Base-by-base conservation (phyloP, 345 rosid species). In the Mangifera indica region DNA sequence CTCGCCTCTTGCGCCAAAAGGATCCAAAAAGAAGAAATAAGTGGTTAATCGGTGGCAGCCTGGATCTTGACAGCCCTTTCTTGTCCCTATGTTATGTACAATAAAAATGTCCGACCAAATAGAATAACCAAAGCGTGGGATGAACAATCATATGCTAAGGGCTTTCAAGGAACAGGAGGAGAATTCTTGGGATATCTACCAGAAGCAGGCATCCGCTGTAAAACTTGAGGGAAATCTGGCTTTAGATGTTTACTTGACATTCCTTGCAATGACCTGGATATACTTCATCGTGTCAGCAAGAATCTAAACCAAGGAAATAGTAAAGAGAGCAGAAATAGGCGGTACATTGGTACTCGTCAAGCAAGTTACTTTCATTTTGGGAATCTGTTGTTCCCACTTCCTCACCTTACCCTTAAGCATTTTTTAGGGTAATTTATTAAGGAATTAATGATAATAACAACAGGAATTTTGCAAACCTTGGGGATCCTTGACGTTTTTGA, bases 181-280 rank as follows among this genome's bases (percentile, higher is more conserved):
- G 88, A 83, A 59, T 86, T 87, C 78, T 80, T 90, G 32, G 90
- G 82, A 66, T 81, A 91, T 89, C 99, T 82, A 68, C 88, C 87
- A 59, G 98, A 87, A 49, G 94, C 83, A 20, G 97, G 84, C 87
- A 91, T 85, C 74, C 96, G 85, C 69, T 85, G 93, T 75, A 83
- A 18, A 68, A 72, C 84, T 70, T 94, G 79, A 10, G 87, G 86
- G 73, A 88, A 92, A 60, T 89, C 94, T 2, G 87, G 87, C 85
- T 87, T 93, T 32, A 78, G 57, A 17, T 96, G 96, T 83, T 95
- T 95, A 72, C 74, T 81, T 42, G 87, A 42, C 85, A 88, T 83
- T 73, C 91, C 96, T 20, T 77, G 91, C 75, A 82, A 79, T 49
- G 86, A 76, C 85, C 97, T 21, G 44, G 49, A 58, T 49, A 59